Conservation (phyloP, 495 filamentous ascomycete genomes). For the Immersiella caudata region DNA sequence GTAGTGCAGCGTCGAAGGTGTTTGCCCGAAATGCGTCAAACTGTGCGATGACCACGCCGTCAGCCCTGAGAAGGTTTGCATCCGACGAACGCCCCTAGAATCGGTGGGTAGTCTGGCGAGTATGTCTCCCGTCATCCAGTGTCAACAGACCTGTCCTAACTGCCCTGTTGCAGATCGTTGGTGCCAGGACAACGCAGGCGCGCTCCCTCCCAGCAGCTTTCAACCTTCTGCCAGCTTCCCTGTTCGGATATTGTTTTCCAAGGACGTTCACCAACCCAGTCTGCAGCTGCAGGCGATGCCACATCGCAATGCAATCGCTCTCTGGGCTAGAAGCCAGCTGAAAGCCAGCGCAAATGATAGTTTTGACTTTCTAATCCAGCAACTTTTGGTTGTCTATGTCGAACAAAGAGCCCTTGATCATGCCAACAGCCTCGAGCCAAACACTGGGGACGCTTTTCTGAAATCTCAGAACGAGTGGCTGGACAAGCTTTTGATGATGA, state of each 20-base stretch:
- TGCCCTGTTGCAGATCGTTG: conserved; percentile 19
- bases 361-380: not conserved
- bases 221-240: not conserved
- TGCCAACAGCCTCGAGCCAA: not conserved
- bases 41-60: not conserved
- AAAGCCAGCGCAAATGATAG: not conserved
- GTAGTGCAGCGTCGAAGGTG: not conserved
- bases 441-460: not conserved
- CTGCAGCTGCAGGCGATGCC: not conserved
- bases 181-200: not conserved
- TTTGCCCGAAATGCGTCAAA: not conserved
- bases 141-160: conserved; percentile 5
- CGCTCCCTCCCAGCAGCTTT: not conserved
- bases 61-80: conserved; percentile 3
- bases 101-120: not conserved
- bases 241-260: not conserved
- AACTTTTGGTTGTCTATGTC: conserved; percentile 23
- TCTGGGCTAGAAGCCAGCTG: not conserved
- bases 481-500: conserved; percentile 28
- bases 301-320: not conserved
- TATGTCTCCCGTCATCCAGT: not conserved
- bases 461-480: conserved; percentile 13
- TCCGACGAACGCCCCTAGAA: conserved; percentile 3
- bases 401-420: not conserved
- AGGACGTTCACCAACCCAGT: not conserved